phyloP scores from a whole-genome alignment of 768 basidiomycete genomes.

The Psilocybe cubensis region DNA sequence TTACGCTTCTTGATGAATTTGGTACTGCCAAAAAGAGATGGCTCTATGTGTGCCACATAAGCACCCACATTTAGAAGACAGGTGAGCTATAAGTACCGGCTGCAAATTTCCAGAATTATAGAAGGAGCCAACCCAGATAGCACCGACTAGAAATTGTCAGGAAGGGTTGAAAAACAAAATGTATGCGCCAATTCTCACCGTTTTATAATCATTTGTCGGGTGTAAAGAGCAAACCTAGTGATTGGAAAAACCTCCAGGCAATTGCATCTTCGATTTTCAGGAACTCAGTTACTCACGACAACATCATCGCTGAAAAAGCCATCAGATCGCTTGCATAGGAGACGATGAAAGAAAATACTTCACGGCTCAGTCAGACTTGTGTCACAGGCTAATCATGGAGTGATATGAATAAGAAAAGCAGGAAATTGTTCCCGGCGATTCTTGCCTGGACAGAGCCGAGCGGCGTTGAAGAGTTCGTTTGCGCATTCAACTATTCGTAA shows the following conservation, averaged over 20 bases:
- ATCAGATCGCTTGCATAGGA: constrained; percentile 1
- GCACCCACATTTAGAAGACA: constrained; percentile 1
- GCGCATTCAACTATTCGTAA: constrained; percentile 72
- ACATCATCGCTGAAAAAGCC: constrained; percentile 56
- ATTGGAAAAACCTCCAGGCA: background rate
- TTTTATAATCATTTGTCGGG: constrained; percentile 91
- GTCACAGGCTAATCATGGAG: constrained; percentile 64
- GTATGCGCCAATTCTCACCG: constrained; percentile 54
- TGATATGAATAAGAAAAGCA: background rate
- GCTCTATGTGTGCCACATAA: constrained; percentile 48
- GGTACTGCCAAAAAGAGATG: constrained; percentile 91
- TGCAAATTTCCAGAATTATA: constrained; percentile 80
- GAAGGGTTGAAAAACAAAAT: constrained; percentile 18
- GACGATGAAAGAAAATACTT: constrained; percentile 18
- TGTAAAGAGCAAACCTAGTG: constrained; percentile 77
- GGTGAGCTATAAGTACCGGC: constrained; percentile 49
- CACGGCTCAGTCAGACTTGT: constrained; percentile 81
- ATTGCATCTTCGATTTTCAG: background rate
- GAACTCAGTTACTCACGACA: constrained; percentile 46
- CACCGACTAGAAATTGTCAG: constrained; percentile 61
- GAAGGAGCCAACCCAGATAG: constrained; percentile 80
- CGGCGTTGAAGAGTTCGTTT: constrained; percentile 78
- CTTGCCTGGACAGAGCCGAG: constrained; percentile 78
- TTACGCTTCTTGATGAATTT: constrained; percentile 84
- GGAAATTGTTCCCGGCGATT: background rate